A percentile compares a stretch with the other conserved stretches of the same genome.
Evolutionary conservation across 768 basidiomycete species (phyloP).

Genomic region (Hericium erinaceus): DNA sequence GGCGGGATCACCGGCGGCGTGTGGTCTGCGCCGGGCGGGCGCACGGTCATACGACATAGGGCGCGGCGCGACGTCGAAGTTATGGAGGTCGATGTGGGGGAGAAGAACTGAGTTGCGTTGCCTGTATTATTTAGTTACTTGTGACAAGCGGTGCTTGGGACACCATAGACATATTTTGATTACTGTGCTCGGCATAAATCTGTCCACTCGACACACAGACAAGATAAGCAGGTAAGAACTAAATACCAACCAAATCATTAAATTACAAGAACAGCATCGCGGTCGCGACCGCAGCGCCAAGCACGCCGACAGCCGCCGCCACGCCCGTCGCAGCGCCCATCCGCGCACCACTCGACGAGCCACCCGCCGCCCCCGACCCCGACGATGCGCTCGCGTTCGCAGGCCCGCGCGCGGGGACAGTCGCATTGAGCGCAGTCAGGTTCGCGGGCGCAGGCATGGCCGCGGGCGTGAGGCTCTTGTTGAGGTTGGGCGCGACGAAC

Average conservation of each 20-base stretch:
- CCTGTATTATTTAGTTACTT: no score
- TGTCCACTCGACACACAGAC: no score
- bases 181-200: no score
- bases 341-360: background rate
- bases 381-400: background rate
- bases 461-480: constrained; percentile 26
- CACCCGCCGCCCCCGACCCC: background rate
- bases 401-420: constrained; percentile 12
- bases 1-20: constrained; percentile 34
- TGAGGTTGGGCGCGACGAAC: constrained; percentile 25
- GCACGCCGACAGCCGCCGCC: no score
- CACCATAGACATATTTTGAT: no score
- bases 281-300: no score
- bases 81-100: background rate
- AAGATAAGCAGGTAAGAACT: no score
- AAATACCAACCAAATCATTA: no score
- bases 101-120: background rate
- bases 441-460: constrained; percentile 26
- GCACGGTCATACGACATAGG: constrained; percentile 18
- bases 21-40: constrained; percentile 26
- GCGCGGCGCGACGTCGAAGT: background rate
- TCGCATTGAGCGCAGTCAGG: constrained; percentile 23
- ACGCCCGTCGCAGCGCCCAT: background rate
- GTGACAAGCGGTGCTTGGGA: no score
- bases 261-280: no score